These are phyloP conservation scores for Tulasnella sp. DNA, from an alignment of 768 basidiomycete genomes.

Conservation along the genomic window DNA sequence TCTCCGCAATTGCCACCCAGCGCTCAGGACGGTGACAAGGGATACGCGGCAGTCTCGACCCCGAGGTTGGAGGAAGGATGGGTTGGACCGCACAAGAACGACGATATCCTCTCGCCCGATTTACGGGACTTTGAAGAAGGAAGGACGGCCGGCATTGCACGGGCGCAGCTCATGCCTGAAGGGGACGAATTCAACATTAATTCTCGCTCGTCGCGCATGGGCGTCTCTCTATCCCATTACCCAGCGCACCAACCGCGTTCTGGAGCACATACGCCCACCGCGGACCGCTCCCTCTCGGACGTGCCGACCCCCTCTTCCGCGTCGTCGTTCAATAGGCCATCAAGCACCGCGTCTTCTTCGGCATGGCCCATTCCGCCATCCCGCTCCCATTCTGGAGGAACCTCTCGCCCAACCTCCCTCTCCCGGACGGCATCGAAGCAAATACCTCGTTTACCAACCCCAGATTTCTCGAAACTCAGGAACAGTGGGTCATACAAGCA, in stretches of 20 bases:
- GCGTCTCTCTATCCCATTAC: not conserved
- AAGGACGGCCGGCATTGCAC: not conserved
- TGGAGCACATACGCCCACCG: not conserved
- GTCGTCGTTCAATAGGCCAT: not conserved
- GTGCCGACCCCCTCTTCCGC: not conserved
- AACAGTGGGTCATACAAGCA: not conserved
- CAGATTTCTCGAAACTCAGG: conserved; percentile 5
- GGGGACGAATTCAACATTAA: not conserved
- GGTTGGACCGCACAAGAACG: conserved; percentile 9
- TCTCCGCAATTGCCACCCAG: not conserved
- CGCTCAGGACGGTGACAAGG: not conserved
- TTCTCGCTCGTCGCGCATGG: not conserved
- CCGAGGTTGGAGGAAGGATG: conserved; percentile 6
- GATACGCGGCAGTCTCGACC: not conserved
- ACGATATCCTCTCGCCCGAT: conserved; percentile 2
- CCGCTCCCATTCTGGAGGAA: conserved; percentile 1
- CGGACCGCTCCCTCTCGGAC: not conserved
- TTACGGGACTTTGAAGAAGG: not conserved
- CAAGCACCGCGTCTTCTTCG: not conserved
- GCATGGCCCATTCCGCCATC: not conserved
- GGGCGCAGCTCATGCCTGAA: not conserved
- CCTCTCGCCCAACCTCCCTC: not conserved
- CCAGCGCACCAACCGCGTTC: not conserved
- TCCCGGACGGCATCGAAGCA: not conserved
- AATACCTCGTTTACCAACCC: conserved; percentile 28